Base-by-base conservation (phyloP, 768 basidiomycete genomes). In the Coprinopsis cinerea region DNA sequence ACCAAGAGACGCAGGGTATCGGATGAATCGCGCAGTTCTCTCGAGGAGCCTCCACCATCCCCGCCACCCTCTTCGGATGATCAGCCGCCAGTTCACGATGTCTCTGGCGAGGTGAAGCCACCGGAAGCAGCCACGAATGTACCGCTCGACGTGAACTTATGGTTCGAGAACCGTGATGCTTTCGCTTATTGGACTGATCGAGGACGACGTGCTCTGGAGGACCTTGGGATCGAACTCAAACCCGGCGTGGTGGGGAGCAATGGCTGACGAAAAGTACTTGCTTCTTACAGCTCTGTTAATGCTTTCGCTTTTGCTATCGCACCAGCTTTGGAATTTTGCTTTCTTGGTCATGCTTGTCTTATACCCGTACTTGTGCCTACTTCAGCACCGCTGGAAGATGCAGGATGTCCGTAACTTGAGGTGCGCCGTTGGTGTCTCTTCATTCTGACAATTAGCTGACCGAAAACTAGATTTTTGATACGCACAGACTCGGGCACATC, bases 101-200 rank as follows among this genome's bases (percentile, higher is more conserved):
- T 44, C 34, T 48, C 37, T 18, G 56, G 53, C 20, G 46, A 25
- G 30, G 52, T 23, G 40, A 47, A 15, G 43, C 53, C 46, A 13
- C 24, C 46, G 14, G 32, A 20, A 34, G 42, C 46, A 20, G 11
- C 18, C 13, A 18, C 13, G 42, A 10, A 10, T 22, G 37, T 27
- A 39, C 37, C 27, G 27, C 43, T 34, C 42, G 39, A 28, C 10
- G 43, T 37, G 30, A 45, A 4, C 57, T 11, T 70, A 60, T 87
- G 85, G 85, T 86, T 80, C 53, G 72, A 78, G 40, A 64, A 81
- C 26, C 49, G 61, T 4, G 59, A 49, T 15, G 64, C 69, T 7
- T 27, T 80, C 49, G 45, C 51, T 14, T 69, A 71, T 54, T 87
- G 85, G 85, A 78, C 73, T 1, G 55, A 55, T 30, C 63, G 67